Conservation (phyloP, 2,329 filamentous ascomycete species). For the Trichoderma breve region DNA sequence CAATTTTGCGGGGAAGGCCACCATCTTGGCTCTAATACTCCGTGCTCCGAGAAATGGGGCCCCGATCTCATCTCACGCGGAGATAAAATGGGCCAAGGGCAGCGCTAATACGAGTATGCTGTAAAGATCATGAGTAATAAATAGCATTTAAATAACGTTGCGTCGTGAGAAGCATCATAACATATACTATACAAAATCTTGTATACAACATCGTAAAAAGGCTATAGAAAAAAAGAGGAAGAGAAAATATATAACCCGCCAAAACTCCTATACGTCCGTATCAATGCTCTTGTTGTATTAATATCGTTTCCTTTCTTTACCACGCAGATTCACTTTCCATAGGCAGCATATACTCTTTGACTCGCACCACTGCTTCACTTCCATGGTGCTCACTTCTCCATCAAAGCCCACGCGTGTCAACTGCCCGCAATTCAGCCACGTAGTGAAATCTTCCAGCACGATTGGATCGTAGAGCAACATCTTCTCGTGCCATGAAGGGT, state of each 20-base stretch:
- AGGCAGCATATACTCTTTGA: constrained; percentile 81
- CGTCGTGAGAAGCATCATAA: not conserved
- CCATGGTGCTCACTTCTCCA: constrained; percentile 58
- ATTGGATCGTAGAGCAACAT: constrained; percentile 93
- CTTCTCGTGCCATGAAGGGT: constrained; percentile 82
- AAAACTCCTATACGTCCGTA: constrained; percentile 10
- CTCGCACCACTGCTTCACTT: constrained; percentile 89
- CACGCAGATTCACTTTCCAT: constrained; percentile 58
- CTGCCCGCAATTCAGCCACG: constrained; percentile 75
- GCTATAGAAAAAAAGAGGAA: not conserved
- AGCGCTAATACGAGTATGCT: not conserved
- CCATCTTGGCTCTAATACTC: not conserved
- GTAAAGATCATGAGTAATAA: not conserved
- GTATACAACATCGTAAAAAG: not conserved
- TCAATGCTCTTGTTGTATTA: not conserved
- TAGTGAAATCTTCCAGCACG: constrained; percentile 77
- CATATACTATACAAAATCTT: not conserved
- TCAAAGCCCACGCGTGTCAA: constrained; percentile 63
- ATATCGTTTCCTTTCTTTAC: constrained; percentile 53
- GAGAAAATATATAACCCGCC: not conserved
- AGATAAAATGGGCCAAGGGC: not conserved
- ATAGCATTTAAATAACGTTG: not conserved
- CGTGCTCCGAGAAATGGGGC: constrained; percentile 4
- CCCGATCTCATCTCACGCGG: constrained; percentile 2
- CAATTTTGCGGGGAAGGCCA: not conserved